Evolutionary conservation across 345 rosid genomes (phyloP).

Genomic region (thale cress (Arabidopsis thaliana)): TAIR10.1 NC_003075.7:15735001-15735500

Average conservation of each 20-base stretch:
- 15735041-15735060: conserved; percentile 90
- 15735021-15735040: conserved; percentile 86
- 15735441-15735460: conserved; percentile 99
- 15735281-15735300: conserved; percentile 80
- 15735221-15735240: conserved; percentile 94
- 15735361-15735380: conserved; percentile 98
- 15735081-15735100: conserved; percentile 60
- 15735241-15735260: conserved; percentile 73
- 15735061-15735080: conserved; percentile 72
- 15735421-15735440: conserved; percentile 91
- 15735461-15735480: conserved; percentile 79
- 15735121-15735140: conserved; percentile 81
- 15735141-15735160: conserved; percentile 56
- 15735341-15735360: conserved; percentile 95
- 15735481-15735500: conserved; percentile 84
- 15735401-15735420: conserved; percentile 84
- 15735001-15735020: conserved; percentile 60
- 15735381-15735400: conserved; percentile 99
- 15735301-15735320: conserved; percentile 68
- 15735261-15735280: conserved; percentile 88
- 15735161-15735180: conserved; percentile 67
- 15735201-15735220: conserved; percentile 72
- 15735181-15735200: conserved; percentile 76
- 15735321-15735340: conserved; percentile 93
- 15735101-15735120: conserved; percentile 64